phyloP scores from a whole-genome alignment of 2,329 filamentous ascomycete genomes.

The Aureobasidium pullulans region DNA sequence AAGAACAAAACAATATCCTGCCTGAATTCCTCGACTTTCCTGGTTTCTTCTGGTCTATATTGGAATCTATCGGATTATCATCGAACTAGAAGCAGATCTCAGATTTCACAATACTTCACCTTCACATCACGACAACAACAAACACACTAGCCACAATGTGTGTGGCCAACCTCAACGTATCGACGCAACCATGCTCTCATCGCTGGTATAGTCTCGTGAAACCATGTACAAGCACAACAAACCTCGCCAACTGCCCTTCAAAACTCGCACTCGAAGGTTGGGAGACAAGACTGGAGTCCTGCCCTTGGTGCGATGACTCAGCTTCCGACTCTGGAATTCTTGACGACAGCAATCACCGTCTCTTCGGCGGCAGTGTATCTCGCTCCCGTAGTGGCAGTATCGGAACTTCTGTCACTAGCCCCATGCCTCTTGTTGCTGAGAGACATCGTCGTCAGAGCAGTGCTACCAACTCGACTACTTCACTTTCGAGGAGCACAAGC shows the following conservation, averaged over 20 bases:
- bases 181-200: conserved; percentile 39
- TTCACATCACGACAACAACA: neutral
- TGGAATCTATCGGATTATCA: neutral
- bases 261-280: conserved; percentile 42
- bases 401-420: conserved; percentile 21
- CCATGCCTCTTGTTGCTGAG: conserved; percentile 16
- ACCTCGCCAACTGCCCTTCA: conserved; percentile 40
- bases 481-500: conserved; percentile 22
- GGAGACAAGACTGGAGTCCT: conserved; percentile 41
- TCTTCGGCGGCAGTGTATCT: conserved; percentile 38
- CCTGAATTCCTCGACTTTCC: neutral
- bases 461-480: conserved; percentile 17
- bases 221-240: conserved; percentile 35
- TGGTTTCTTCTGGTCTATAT: neutral
- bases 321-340: conserved; percentile 23
- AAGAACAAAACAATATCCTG: neutral
- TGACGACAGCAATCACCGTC: conserved; percentile 37
- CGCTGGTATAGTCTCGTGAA: conserved; percentile 43
- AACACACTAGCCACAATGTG: conserved; percentile 33
- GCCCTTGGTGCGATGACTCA: conserved; percentile 37
- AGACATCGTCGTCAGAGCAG: conserved; percentile 15
- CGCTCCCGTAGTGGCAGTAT: conserved; percentile 19
- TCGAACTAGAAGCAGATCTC: neutral
- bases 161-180: conserved; percentile 43
- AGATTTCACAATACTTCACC: neutral